A percentile compares a stretch with the other conserved stretches of the same genome.
Conservation (phyloP, 805 yeast genomes). For the Ogataea saltuana region DNA sequence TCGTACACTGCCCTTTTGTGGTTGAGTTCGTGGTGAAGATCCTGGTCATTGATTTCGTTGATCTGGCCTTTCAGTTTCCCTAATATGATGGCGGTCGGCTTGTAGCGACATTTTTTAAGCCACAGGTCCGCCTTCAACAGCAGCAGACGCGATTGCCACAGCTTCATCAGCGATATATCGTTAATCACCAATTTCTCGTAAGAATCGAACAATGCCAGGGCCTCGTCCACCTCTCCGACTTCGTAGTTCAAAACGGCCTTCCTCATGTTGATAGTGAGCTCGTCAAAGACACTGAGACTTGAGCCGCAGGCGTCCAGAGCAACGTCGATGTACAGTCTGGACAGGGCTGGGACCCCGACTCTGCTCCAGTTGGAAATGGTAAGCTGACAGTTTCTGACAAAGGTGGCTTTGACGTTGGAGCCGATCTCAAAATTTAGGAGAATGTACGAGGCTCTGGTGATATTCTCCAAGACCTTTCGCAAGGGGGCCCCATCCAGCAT, state of each 20-base stretch:
- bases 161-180: slow-evolving; percentile 43
- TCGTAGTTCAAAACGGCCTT: slow-evolving; percentile 39
- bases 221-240: slow-evolving; percentile 43
- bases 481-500: slow-evolving; percentile 53
- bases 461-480: slow-evolving; percentile 50
- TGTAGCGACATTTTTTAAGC: slow-evolving; percentile 41
- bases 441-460: slow-evolving; percentile 56
- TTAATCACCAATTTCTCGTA: slow-evolving; percentile 28
- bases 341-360: slow-evolving; percentile 48
- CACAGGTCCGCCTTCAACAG: slow-evolving; percentile 40
- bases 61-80: slow-evolving; percentile 33
- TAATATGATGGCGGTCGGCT: slow-evolving; percentile 39
- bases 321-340: slow-evolving; percentile 49
- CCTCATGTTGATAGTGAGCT: slow-evolving; percentile 41
- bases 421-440: slow-evolving; percentile 49
- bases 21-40: slow-evolving; percentile 31
- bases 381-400: slow-evolving; percentile 48
- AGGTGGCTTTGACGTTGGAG: slow-evolving; percentile 34
- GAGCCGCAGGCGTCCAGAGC: slow-evolving; percentile 43
- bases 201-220: slow-evolving; percentile 39
- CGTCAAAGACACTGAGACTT: slow-evolving; percentile 39
- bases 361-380: slow-evolving; percentile 51
- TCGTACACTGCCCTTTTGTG: slow-evolving; percentile 28
- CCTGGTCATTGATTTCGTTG: slow-evolving; percentile 35
- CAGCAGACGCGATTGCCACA: slow-evolving; percentile 42